These are phyloP conservation scores for Solanum medicagineum DNA, from an alignment of 257 asterid genomes.

Conservation along the genomic window DNA sequence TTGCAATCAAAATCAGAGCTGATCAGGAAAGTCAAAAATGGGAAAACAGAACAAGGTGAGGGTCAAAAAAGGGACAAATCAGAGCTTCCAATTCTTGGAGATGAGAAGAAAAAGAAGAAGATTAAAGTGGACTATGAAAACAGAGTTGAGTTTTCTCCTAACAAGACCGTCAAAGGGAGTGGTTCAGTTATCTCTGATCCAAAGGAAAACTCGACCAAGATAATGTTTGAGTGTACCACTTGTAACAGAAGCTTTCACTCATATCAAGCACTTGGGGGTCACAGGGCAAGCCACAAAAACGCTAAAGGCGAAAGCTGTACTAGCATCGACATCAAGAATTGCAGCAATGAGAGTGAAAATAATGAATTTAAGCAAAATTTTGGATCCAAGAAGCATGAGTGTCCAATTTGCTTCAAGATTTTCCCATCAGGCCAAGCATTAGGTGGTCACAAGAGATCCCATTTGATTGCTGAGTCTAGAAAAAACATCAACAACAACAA, in stretches of 20 bases:
- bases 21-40: slow-evolving; percentile 6
- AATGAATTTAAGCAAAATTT: neutral
- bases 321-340: neutral
- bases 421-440: slow-evolving; percentile 78
- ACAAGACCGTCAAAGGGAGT: slow-evolving; percentile 5
- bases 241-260: slow-evolving; percentile 64
- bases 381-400: slow-evolving; percentile 32
- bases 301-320: neutral
- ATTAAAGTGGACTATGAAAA: neutral
- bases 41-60: slow-evolving; percentile 8
- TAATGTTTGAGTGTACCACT: slow-evolving; percentile 47
- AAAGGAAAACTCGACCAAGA: slow-evolving; percentile 1
- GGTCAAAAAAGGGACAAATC: neutral
- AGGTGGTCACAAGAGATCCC: slow-evolving; percentile 94
- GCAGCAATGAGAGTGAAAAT: neutral
- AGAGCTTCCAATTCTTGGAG: neutral
- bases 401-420: slow-evolving; percentile 69
- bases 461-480: slow-evolving; percentile 31
- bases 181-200: neutral
- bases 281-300: slow-evolving; percentile 81
- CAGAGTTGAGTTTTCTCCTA: slow-evolving; percentile 6
- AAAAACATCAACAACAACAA: neutral
- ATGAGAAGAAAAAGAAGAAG: neutral
- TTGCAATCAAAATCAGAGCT: slow-evolving; percentile 3
- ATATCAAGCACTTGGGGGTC: slow-evolving; percentile 90